Evolutionary conservation across 768 basidiomycete species (phyloP), one percentile per base, ranked within the genome.

Genomic region (Tricholoma furcatifolium): DNA sequence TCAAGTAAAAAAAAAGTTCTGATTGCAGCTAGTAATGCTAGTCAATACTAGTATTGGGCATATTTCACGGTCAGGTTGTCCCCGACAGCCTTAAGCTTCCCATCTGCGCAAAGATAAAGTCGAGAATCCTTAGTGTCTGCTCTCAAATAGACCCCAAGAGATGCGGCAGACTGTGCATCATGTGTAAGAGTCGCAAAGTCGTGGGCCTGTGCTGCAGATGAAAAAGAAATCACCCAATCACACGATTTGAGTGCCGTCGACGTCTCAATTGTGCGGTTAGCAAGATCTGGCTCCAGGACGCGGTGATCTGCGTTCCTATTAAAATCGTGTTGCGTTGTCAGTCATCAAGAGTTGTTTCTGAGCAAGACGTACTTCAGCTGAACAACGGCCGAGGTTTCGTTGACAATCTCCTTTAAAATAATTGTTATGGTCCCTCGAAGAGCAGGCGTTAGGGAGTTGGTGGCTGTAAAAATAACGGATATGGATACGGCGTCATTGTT

Each of bases 141-240:
- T 35, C 14, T 47, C 46, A 47, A 12, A n/a, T 24, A 17, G 34
- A 47, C n/a, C 14, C 35, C 46, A 23, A 47, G n/a, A 8, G 35
- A 38, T 15, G 36, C 14, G 18, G 5, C 18, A 38, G 15, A 15
- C 14, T 14, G 36, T 5, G 14, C 36, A 15, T 15, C 14, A 11
- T 38, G 18, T 38, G 15, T n/a, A 21, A 35, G 18, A 20, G 6
- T 35, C 21, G 21, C 32, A 36, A 47, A 47, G 14, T 47, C 9
- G 6, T 47, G 32, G 24, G 46, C 46, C 32, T 47, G 21, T 14
- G 17, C 32, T 12, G 35, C 34, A 20, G 32, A 35, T 36, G 46
- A 31, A 23, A 47, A 47, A 4, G 46, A 47, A 3, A 47, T 36
- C 18, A 47, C 34, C 46, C 34, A 47, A 47, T 35, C 32, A 47